phyloP scores from a whole-genome alignment of 2,329 filamentous ascomycete species.

The Hirsutella minnesotensis region DNA sequence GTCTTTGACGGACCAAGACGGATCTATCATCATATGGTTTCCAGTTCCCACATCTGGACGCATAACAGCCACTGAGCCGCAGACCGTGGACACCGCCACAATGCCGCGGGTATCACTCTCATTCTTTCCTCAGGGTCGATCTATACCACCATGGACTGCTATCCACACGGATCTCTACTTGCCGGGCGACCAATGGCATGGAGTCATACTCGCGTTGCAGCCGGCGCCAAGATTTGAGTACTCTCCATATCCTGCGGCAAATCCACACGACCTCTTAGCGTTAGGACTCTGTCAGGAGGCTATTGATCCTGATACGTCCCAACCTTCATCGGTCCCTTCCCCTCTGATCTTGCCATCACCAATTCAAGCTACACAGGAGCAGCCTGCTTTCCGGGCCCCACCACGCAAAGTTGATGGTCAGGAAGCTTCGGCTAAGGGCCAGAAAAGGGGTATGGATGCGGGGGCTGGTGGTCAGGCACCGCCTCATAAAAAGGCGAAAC shows the following conservation, averaged over 20 bases:
- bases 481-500: no score
- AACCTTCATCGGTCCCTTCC: neutral
- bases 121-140: neutral
- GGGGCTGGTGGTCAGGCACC: no score
- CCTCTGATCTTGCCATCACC: constrained; percentile 2
- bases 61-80: neutral
- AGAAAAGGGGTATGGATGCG: no score
- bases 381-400: neutral
- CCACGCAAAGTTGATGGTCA: no score
- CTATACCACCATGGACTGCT: neutral
- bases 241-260: neutral
- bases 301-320: no score
- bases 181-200: neutral
- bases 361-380: no score
- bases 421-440: neutral
- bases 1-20: constrained; percentile 1
- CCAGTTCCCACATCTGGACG: neutral
- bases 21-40: constrained; percentile 1
- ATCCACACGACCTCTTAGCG: neutral
- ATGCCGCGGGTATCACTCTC: constrained; percentile 2
- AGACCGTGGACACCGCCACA: constrained; percentile 2
- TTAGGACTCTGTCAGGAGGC: neutral
- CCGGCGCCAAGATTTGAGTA: constrained; percentile 2
- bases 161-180: constrained; percentile 5
- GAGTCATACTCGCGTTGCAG: constrained; percentile 2